Evolutionary conservation across 1,284 basidiomycete species (phyloP).

Genomic region (Tylopilus sp.): DNA sequence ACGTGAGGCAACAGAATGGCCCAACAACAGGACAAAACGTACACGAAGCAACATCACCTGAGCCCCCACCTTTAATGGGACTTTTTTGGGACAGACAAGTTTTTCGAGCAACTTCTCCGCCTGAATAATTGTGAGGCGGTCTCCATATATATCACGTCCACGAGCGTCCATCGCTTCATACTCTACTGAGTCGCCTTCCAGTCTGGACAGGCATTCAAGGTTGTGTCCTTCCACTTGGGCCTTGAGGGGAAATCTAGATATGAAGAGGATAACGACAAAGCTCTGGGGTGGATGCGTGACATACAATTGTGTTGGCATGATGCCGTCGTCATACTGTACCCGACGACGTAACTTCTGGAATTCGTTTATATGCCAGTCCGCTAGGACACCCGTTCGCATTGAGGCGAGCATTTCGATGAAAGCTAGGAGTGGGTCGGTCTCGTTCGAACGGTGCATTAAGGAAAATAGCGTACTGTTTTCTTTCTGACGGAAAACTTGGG

Average conservation of each 20-base stretch:
- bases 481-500: slow-evolving; percentile 45
- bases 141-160: slow-evolving; percentile 22
- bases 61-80: slow-evolving; percentile 39
- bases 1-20: neutral
- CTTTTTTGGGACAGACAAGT: slow-evolving; percentile 30
- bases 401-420: slow-evolving; percentile 74
- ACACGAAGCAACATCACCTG: slow-evolving; percentile 77
- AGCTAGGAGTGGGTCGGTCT: slow-evolving; percentile 29
- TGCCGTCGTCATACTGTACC: slow-evolving; percentile 49
- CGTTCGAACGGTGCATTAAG: neutral
- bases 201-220: slow-evolving; percentile 13
- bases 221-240: slow-evolving; percentile 27
- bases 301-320: slow-evolving; percentile 62
- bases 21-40: slow-evolving; percentile 2
- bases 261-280: neutral
- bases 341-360: slow-evolving; percentile 46
- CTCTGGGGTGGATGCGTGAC: slow-evolving; percentile 14
- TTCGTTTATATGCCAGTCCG: slow-evolving; percentile 28
- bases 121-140: slow-evolving; percentile 14
- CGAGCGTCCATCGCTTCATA: slow-evolving; percentile 31
- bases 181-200: slow-evolving; percentile 13
- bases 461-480: slow-evolving; percentile 36
- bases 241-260: slow-evolving; percentile 26
- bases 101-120: slow-evolving; percentile 31
- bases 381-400: slow-evolving; percentile 59